These are phyloP conservation scores for Alternaria ethzedia DNA, from an alignment of 2,329 filamentous ascomycete genomes.

Conservation along the genomic window DNA sequence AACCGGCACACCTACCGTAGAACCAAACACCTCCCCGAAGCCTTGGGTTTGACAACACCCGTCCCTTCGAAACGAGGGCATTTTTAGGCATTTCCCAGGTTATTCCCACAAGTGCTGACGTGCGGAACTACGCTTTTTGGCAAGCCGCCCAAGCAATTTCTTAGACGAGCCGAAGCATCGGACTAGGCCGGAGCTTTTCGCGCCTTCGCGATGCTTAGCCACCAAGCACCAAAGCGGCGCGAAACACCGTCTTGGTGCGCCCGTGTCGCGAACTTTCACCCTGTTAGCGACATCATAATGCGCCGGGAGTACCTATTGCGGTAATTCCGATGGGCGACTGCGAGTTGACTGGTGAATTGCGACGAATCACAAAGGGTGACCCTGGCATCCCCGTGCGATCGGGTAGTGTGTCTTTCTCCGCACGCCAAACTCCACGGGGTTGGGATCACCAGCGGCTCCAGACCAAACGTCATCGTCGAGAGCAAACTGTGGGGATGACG, in stretches of 20 bases:
- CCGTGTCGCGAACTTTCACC: not conserved
- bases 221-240: not conserved
- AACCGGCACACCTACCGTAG: not conserved
- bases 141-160: slow-evolving; percentile 13
- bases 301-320: not conserved
- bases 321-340: slow-evolving; percentile 1
- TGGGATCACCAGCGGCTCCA: slow-evolving; percentile 16
- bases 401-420: slow-evolving; percentile 16
- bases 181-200: slow-evolving; percentile 2
- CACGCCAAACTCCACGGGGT: slow-evolving; percentile 24
- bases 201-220: slow-evolving; percentile 2
- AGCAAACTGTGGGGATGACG: slow-evolving; percentile 15
- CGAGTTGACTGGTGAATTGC: not conserved
- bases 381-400: slow-evolving; percentile 5
- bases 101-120: not conserved
- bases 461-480: slow-evolving; percentile 20
- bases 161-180: slow-evolving; percentile 5
- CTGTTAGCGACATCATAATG: slow-evolving; percentile 8
- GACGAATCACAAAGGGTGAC: slow-evolving; percentile 1
- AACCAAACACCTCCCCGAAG: not conserved
- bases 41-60: not conserved
- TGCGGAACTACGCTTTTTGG: slow-evolving; percentile 10
- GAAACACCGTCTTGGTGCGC: not conserved
- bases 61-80: not conserved
- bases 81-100: not conserved